These are phyloP conservation scores for Aspergillus saccharolyticus DNA, from an alignment of 495 filamentous ascomycete species.

Conservation along the genomic window DNA sequence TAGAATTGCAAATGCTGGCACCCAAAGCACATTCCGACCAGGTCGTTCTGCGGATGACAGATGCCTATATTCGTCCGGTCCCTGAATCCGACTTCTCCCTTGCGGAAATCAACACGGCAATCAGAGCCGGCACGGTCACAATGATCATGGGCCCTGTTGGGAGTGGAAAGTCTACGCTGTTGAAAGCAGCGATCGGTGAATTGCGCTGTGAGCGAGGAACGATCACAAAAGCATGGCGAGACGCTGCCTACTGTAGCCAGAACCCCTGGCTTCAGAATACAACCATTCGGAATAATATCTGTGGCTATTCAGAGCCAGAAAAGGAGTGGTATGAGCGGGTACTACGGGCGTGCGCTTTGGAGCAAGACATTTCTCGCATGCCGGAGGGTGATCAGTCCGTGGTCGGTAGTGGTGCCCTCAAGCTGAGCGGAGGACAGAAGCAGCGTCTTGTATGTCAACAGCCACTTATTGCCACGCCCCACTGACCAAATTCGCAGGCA, in stretches of 20 bases:
- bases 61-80: background rate
- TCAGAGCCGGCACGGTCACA: conserved; percentile 36
- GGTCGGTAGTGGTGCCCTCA: background rate
- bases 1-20: background rate
- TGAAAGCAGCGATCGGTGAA: conserved; percentile 51
- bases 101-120: conserved; percentile 10
- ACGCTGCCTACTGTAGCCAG: background rate
- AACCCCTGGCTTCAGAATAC: conserved; percentile 1
- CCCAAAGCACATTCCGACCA: background rate
- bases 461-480: background rate
- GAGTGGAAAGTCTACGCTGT: conserved; percentile 49
- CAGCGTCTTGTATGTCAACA: background rate
- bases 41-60: background rate
- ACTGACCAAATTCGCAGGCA: background rate
- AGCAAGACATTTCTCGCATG: background rate
- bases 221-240: background rate
- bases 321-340: background rate
- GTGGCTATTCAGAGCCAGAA: background rate
- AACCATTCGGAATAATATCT: background rate
- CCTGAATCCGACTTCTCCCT: background rate
- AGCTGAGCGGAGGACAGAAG: background rate
- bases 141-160: conserved; percentile 53
- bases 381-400: background rate
- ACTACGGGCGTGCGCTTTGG: background rate
- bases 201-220: conserved; percentile 18